Percentiles rank a stretch among this genome's conserved stretches.
phyloP scores from a whole-genome alignment of 768 basidiomycete genomes.

The Termitomyces sp. region DNA sequence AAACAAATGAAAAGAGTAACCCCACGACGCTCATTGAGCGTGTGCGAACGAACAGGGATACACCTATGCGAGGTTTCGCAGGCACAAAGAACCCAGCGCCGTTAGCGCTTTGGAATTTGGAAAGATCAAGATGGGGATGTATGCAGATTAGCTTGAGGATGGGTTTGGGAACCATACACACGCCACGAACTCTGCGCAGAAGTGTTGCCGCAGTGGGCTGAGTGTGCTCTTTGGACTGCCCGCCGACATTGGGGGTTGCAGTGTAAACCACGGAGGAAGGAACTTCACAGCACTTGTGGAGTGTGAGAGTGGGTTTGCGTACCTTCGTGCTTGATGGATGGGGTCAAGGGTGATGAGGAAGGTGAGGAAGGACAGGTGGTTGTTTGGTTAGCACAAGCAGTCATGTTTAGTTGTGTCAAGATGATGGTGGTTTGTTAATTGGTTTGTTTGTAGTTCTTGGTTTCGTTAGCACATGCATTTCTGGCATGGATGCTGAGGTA shows the following conservation, averaged over 20 bases:
- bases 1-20: conserved; percentile 5
- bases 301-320: background rate
- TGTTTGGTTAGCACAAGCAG: background rate
- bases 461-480: background rate
- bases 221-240: conserved; percentile 5
- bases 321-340: background rate
- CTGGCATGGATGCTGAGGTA: background rate
- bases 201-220: background rate
- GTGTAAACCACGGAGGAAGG: background rate
- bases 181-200: background rate
- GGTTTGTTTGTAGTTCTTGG: background rate
- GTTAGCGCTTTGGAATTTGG: background rate
- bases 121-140: background rate
- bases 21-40: conserved; percentile 6
- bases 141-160: background rate
- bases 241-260: background rate
- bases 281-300: conserved; percentile 4
- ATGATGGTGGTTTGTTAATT: conserved; percentile 1
- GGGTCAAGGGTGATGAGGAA: too few relatives aligned
- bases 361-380: background rate
- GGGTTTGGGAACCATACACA: background rate
- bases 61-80: background rate
- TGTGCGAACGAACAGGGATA: background rate
- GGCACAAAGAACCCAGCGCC: background rate
- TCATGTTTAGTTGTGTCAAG: background rate